These are phyloP conservation scores for Cudoniella acicularis DNA, from an alignment of 495 filamentous ascomycete genomes.

Conservation along the genomic window DNA sequence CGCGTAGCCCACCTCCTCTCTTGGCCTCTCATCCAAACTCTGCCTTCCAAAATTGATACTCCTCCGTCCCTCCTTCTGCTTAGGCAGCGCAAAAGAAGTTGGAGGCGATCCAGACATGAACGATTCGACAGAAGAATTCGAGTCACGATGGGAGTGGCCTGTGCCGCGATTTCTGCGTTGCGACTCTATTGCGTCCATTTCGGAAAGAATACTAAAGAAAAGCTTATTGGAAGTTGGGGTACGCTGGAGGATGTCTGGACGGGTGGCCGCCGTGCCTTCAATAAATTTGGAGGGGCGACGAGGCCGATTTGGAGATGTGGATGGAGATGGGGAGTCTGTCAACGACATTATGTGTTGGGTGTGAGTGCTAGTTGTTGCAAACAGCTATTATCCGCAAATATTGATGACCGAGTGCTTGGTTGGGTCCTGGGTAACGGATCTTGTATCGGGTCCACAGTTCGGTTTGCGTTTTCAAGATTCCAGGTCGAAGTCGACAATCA, in stretches of 20 bases:
- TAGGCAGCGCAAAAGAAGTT: not conserved
- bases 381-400: no score
- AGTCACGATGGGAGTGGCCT: conserved; percentile 3
- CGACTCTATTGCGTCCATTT: conserved; percentile 17
- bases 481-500: no score
- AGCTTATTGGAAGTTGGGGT: conserved; percentile 2
- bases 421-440: no score
- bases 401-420: not conserved
- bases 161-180: not conserved
- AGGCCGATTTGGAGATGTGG: not conserved
- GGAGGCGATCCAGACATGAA: not conserved
- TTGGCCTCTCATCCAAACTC: conserved; percentile 4
- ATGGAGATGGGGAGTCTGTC: not conserved
- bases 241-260: conserved; percentile 2
- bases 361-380: no score
- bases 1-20: conserved; percentile 1
- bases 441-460: no score
- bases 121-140: conserved; percentile 1
- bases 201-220: conserved; percentile 16
- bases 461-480: no score
- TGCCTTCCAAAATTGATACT: conserved; percentile 17
- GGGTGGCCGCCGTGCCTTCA: not conserved
- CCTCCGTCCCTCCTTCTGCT: conserved; percentile 16
- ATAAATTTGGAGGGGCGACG: not conserved
- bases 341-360: not conserved